These are phyloP conservation scores for Wickerhamomyces bovis DNA, from an alignment of 805 yeast genomes.

Conservation along the genomic window DNA sequence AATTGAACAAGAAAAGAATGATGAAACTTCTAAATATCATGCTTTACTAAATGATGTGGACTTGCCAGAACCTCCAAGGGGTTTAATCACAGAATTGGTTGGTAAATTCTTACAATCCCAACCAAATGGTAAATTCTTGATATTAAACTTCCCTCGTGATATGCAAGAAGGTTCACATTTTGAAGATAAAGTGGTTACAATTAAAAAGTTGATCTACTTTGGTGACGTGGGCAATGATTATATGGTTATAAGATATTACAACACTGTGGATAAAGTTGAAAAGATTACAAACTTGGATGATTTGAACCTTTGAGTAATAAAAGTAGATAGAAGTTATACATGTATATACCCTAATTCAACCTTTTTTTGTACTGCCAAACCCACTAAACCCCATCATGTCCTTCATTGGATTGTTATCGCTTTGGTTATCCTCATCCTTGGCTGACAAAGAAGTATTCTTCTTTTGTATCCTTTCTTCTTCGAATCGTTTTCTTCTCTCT, in stretches of 20 bases:
- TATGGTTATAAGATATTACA: constrained; percentile 51
- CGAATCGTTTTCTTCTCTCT: constrained; percentile 32
- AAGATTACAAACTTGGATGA: constrained; percentile 10
- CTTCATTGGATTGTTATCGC: constrained; percentile 20
- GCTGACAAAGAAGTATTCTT: constrained; percentile 11
- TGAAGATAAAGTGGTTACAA: constrained; percentile 60
- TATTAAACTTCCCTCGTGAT: constrained; percentile 54
- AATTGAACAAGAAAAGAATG: constrained; percentile 38
- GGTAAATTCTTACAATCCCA: constrained; percentile 25
- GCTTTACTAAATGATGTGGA: constrained; percentile 39
- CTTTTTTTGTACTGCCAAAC: constrained; percentile 46
- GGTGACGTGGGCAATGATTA: constrained; percentile 32
- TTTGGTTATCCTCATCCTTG: constrained; percentile 9
- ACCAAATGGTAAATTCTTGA: constrained; percentile 32
- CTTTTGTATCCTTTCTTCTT: constrained; percentile 29
- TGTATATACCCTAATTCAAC: background rate
- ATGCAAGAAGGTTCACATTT: constrained; percentile 66
- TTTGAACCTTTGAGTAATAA: background rate
- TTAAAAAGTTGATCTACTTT: constrained; percentile 31
- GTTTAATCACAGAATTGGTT: constrained; percentile 29
- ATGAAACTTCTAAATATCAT: constrained; percentile 41
- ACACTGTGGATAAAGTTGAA: constrained; percentile 53
- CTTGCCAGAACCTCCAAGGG: constrained; percentile 27
- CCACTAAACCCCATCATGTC: constrained; percentile 55
- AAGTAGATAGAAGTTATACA: background rate